These are phyloP conservation scores for Handroanthus guayacan DNA, from an alignment of 257 asterid species.

Conservation along the genomic window DNA sequence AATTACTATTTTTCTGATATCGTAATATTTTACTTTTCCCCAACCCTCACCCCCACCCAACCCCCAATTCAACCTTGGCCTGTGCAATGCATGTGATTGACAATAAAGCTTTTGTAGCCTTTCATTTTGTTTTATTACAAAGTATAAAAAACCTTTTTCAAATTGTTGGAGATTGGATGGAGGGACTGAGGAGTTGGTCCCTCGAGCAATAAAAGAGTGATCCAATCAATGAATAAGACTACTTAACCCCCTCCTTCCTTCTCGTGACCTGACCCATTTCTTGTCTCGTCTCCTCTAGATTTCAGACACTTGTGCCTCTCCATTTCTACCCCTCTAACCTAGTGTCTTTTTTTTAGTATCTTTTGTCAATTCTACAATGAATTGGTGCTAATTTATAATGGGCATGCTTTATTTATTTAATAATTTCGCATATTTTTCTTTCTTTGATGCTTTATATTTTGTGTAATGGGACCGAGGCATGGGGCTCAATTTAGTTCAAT, in stretches of 20 bases:
- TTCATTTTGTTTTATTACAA: constrained; percentile 68
- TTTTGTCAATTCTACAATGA: too few relatives aligned
- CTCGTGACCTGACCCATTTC: constrained; percentile 58
- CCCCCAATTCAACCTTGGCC: constrained; percentile 15
- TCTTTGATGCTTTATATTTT: too few relatives aligned
- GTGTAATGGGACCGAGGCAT: background rate
- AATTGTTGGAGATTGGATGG: constrained; percentile 41
- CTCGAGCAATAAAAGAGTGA: constrained; percentile 53
- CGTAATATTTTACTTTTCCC: constrained; percentile 15
- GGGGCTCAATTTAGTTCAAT: background rate
- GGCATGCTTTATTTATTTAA: too few relatives aligned
- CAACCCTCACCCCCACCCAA: constrained; percentile 16
- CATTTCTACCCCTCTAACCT: background rate
- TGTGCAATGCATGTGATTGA: constrained; percentile 83
- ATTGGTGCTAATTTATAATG: too few relatives aligned
- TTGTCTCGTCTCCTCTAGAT: constrained; percentile 44
- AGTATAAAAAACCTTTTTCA: constrained; percentile 31
- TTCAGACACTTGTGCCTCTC: constrained; percentile 44
- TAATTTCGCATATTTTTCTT: too few relatives aligned
- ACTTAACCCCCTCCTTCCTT: constrained; percentile 40
- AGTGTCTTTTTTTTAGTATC: background rate
- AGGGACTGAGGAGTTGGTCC: constrained; percentile 57
- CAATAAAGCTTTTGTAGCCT: constrained; percentile 78
- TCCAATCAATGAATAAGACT: constrained; percentile 56
- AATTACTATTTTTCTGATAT: too few relatives aligned